Conservation (phyloP, 805 yeast species). For the Clavispora vitiphila region DNA sequence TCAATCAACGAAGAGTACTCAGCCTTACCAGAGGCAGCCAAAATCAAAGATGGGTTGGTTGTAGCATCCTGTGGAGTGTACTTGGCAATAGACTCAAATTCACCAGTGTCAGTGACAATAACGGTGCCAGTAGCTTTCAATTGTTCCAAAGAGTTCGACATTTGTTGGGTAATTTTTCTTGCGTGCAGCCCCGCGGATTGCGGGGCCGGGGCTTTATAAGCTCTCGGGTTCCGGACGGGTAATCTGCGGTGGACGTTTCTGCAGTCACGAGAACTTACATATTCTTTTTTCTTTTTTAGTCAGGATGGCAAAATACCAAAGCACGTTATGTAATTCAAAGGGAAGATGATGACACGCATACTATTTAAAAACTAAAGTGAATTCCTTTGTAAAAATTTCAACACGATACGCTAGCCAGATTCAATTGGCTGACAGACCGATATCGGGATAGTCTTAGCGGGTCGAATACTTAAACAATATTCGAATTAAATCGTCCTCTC, state of each 20-base stretch:
- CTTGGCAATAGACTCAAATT: conserved; percentile 94
- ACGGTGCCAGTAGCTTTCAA: conserved; percentile 93
- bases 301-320: background rate
- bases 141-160: conserved; percentile 75
- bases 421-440: too few relatives aligned
- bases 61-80: conserved; percentile 99
- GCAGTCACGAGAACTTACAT: conserved; percentile 2
- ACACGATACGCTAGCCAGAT: too few relatives aligned
- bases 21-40: conserved; percentile 90
- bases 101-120: conserved; percentile 99
- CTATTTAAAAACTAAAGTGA: too few relatives aligned
- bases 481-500: too few relatives aligned
- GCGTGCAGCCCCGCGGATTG: background rate
- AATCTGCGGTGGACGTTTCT: conserved; percentile 2
- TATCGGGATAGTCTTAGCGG: too few relatives aligned
- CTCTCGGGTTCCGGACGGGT: conserved; percentile 2
- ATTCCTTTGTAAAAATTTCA: too few relatives aligned
- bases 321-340: background rate
- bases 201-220: background rate
- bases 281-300: background rate
- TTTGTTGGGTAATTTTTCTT: conserved; percentile 5
- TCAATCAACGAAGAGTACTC: conserved; percentile 89
- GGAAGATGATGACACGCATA: too few relatives aligned
- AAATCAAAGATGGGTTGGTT: conserved; percentile 94
- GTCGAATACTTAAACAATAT: too few relatives aligned